phyloP scores from a whole-genome alignment of 2,329 filamentous ascomycete species.

The Alternaria ventricosa region DNA sequence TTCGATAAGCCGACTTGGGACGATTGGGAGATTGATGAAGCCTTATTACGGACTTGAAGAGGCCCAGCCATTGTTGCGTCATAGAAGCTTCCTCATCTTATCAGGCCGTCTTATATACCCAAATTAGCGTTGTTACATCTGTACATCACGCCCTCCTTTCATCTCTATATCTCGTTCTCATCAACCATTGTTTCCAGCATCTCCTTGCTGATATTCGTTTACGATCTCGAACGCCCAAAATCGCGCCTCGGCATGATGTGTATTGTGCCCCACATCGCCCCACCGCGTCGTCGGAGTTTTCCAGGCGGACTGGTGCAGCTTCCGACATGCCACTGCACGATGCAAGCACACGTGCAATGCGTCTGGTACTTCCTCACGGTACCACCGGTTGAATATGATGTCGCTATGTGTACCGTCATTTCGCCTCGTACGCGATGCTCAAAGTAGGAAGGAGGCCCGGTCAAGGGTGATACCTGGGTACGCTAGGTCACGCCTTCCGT shows the following conservation, averaged over 20 bases:
- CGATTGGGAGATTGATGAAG: constrained; percentile 52
- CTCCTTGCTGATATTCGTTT: not conserved
- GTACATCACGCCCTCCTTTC: not conserved
- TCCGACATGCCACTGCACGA: constrained; percentile 7
- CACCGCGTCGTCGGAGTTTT: not conserved
- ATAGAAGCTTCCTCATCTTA: not conserved
- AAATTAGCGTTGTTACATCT: not conserved
- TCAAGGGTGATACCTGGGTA: not conserved
- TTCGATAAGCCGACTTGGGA: constrained; percentile 59
- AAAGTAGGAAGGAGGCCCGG: not conserved
- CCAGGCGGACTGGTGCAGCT: constrained; percentile 11
- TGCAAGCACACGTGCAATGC: not conserved
- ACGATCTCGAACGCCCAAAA: not conserved
- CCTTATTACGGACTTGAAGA: constrained; percentile 39
- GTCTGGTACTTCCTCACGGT: not conserved
- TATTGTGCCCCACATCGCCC: constrained; percentile 5
- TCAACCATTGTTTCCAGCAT: not conserved
- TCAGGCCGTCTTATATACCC: not conserved
- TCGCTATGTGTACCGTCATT: not conserved
- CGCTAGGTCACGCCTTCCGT: not conserved
- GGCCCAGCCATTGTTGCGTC: not conserved
- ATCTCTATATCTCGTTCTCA: not conserved
- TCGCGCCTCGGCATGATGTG: not conserved
- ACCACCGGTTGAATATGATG: not conserved
- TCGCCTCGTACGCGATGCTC: not conserved